Conservation (phyloP, 2,329 filamentous ascomycete species). For the Lasiodiplodia citricola region DNA sequence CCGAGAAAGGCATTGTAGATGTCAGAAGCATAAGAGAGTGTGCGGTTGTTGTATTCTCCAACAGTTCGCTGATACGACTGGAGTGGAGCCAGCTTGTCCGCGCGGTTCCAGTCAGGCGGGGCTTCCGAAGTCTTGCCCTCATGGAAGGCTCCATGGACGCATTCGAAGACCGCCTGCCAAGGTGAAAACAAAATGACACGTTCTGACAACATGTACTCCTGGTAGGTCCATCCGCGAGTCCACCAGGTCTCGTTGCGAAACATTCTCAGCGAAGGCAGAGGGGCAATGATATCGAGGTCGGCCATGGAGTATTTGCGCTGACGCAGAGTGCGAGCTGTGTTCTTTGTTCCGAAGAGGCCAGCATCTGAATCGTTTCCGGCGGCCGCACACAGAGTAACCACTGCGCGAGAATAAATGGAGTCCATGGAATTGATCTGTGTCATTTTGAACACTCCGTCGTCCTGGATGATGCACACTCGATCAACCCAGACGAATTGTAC, state of each 20-base stretch:
- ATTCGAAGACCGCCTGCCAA: background rate
- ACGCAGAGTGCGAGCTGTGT: background rate
- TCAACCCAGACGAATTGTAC: conserved; percentile 6
- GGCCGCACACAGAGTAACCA: background rate
- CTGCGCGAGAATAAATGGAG: background rate
- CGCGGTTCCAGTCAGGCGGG: background rate
- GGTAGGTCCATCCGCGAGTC: conserved; percentile 1
- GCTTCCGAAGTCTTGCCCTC: background rate
- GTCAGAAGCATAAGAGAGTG: background rate
- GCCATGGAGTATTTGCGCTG: background rate
- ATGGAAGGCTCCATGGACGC: background rate
- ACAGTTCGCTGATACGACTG: background rate
- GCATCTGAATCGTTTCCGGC: background rate
- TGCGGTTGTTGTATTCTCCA: background rate
- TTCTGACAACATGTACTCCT: background rate
- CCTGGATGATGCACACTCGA: conserved; percentile 17
- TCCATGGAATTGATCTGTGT: conserved; percentile 22
- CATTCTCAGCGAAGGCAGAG: background rate
- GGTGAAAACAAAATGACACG: background rate
- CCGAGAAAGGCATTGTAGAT: background rate
- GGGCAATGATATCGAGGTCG: background rate
- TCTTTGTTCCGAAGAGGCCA: background rate
- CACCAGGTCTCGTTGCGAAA: background rate
- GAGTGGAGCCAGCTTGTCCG: background rate
- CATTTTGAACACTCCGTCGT: background rate